Percentiles rank a stretch among this genome's conserved stretches.
Evolutionary conservation across 345 rosid genomes (phyloP).

Genomic region (Orychophragmus violaceus): DNA sequence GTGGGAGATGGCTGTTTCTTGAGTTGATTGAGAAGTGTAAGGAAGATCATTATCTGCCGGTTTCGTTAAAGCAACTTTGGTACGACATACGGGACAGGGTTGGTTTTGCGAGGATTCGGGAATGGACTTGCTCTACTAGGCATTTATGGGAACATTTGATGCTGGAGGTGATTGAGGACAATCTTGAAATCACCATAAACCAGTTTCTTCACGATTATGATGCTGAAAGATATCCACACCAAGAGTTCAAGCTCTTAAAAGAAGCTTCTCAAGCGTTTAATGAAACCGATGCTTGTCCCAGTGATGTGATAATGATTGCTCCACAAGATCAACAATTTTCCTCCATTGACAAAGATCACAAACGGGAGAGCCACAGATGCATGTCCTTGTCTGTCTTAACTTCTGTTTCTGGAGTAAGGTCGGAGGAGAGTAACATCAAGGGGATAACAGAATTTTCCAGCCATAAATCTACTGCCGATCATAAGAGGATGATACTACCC

Average conservation of each 20-base stretch:
- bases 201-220: slow-evolving; percentile 21
- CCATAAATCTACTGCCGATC: slow-evolving; percentile 8
- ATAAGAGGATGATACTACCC: not conserved
- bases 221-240: slow-evolving; percentile 15
- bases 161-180: slow-evolving; percentile 45
- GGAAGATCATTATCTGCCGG: slow-evolving; percentile 36
- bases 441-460: slow-evolving; percentile 19
- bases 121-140: slow-evolving; percentile 49
- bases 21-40: slow-evolving; percentile 44
- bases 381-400: slow-evolving; percentile 24
- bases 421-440: slow-evolving; percentile 6
- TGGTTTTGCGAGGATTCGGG: slow-evolving; percentile 36
- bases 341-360: slow-evolving; percentile 10
- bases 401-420: slow-evolving; percentile 21
- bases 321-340: slow-evolving; percentile 13
- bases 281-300: slow-evolving; percentile 10
- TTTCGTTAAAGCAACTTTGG: slow-evolving; percentile 70
- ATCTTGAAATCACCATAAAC: slow-evolving; percentile 28
- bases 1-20: slow-evolving; percentile 69
- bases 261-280: slow-evolving; percentile 8
- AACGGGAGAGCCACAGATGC: slow-evolving; percentile 13
- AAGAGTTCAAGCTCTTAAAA: slow-evolving; percentile 17
- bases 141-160: slow-evolving; percentile 39
- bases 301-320: slow-evolving; percentile 12
- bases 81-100: slow-evolving; percentile 53